These are phyloP conservation scores for Dunaliella sp. DNA, from an alignment of 139 green algal species.

Conservation along the genomic window DNA sequence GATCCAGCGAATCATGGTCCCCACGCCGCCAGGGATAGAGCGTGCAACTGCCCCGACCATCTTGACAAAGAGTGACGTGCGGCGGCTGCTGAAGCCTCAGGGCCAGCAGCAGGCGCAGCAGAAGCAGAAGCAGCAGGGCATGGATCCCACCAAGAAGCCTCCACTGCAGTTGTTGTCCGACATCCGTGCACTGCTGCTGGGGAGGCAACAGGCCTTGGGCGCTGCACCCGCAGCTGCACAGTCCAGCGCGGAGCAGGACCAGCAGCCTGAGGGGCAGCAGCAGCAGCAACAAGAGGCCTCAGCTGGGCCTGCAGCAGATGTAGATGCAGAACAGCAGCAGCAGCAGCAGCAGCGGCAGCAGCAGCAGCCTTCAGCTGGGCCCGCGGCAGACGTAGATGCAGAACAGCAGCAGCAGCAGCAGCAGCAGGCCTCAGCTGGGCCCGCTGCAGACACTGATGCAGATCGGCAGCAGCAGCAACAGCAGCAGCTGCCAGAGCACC, in stretches of 20 bases:
- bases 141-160: not conserved
- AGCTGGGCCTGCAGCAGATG: not conserved
- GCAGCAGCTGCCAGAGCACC: not conserved
- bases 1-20: not conserved
- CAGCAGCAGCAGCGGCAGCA: not conserved
- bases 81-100: not conserved
- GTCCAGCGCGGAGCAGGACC: not conserved
- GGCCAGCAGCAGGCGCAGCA: not conserved
- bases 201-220: not conserved
- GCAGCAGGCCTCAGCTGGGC: not conserved
- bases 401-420: not conserved
- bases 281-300: not conserved
- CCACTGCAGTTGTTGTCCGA: not conserved
- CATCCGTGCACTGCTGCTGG: not conserved
- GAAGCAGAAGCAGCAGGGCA: not conserved
- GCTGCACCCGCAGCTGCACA: not conserved
- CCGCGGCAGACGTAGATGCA: too few relatives aligned
- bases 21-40: not conserved
- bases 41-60: conserved; percentile 15
- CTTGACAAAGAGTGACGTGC: not conserved
- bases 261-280: not conserved
- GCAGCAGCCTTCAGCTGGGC: not conserved
- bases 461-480: not conserved
- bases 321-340: too few relatives aligned
- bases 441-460: too few relatives aligned